Conservation (phyloP, 768 basidiomycete species). For the Termitomyces sp. region DNA sequence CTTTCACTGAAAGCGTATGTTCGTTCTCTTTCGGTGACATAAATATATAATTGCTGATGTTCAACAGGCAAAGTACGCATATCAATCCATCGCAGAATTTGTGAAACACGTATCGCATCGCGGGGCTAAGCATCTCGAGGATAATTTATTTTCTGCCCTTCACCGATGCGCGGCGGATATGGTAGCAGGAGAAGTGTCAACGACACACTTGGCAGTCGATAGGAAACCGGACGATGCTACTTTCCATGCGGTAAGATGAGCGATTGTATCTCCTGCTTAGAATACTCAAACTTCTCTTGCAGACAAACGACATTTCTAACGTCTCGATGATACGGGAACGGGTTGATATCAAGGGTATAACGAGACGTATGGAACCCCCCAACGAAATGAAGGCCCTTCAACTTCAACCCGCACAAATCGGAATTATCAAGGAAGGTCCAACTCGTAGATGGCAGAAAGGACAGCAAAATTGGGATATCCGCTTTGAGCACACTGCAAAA, state of each 20-base stretch:
- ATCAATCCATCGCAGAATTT: slow-evolving; percentile 55
- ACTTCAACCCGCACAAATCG: slow-evolving; percentile 54
- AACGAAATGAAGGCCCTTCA: slow-evolving; percentile 50
- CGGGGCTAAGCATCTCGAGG: slow-evolving; percentile 30
- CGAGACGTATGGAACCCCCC: slow-evolving; percentile 56
- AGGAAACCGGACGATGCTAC: neutral
- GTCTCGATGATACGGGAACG: slow-evolving; percentile 58
- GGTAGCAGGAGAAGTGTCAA: neutral
- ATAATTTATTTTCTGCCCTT: slow-evolving; percentile 46
- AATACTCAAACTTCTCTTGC: too few relatives aligned
- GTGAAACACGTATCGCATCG: slow-evolving; percentile 47
- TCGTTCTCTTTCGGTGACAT: neutral
- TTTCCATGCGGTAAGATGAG: neutral
- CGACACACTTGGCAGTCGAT: neutral
- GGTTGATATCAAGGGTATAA: slow-evolving; percentile 43
- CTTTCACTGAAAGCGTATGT: slow-evolving; percentile 55
- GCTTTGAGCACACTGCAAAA: slow-evolving; percentile 38
- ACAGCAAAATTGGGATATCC: slow-evolving; percentile 60
- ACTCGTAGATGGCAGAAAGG: slow-evolving; percentile 59
- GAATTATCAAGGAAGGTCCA: slow-evolving; percentile 71
- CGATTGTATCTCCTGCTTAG: neutral
- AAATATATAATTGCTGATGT: neutral
- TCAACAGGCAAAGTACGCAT: slow-evolving; percentile 54
- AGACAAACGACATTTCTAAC: slow-evolving; percentile 27
- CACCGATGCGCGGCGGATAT: slow-evolving; percentile 17